Percentiles rank a stretch among this genome's conserved stretches.
phyloP scores from a whole-genome alignment of 139 green algal genomes.

The Desmodesmus armatus region DNA sequence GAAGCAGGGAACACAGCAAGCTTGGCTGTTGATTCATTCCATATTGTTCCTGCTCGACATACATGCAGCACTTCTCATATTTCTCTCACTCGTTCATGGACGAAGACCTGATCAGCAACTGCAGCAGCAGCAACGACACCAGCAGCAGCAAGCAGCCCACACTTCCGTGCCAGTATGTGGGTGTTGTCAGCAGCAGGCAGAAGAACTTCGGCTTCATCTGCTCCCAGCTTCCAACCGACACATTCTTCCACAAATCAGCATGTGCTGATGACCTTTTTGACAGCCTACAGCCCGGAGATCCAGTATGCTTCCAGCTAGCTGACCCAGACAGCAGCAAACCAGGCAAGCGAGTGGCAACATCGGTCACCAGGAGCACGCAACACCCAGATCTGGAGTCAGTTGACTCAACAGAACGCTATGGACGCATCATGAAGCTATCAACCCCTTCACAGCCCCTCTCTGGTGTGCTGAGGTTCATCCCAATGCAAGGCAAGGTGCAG shows the following conservation, averaged over 20 bases:
- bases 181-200: too few species aligned
- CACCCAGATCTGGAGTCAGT: background rate
- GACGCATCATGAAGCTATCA: background rate
- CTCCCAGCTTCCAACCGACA: background rate
- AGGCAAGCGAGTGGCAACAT: background rate
- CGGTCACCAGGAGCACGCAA: background rate
- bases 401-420: background rate
- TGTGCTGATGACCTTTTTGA: background rate
- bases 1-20: too few species aligned
- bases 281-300: background rate
- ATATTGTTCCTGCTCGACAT: too few species aligned
- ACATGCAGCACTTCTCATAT: too few species aligned
- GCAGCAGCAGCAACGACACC: too few species aligned
- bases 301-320: slow-evolving; percentile 9
- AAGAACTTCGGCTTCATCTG: slow-evolving; percentile 34
- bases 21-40: too few species aligned
- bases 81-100: too few species aligned
- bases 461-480: background rate
- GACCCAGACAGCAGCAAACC: slow-evolving; percentile 12
- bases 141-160: too few species aligned
- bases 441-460: background rate
- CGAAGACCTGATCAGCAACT: too few species aligned
- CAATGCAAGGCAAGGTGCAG: slow-evolving; percentile 11
- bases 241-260: slow-evolving; percentile 1
- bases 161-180: too few species aligned